Evolutionary conservation across 345 rosid genomes (phyloP).

Genomic region (Combretum micranthum): DNA sequence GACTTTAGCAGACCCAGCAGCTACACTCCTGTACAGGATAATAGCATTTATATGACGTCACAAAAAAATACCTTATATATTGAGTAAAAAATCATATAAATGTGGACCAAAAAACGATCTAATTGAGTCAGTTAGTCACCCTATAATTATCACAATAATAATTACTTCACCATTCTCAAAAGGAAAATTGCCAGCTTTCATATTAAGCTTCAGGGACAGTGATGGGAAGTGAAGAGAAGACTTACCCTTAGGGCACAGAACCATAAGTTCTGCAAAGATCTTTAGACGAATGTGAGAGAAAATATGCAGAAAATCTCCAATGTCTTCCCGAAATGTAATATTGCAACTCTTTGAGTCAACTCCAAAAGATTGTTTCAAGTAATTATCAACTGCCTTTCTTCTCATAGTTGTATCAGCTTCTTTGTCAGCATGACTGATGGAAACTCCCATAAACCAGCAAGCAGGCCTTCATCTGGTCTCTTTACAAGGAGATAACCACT

Average conservation of each 20-base stretch:
- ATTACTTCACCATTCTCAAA: too few species aligned
- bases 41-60: too few species aligned
- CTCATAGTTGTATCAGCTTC: constrained; percentile 45
- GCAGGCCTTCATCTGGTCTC: constrained; percentile 82
- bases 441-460: constrained; percentile 98
- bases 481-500: constrained; percentile 66
- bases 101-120: too few species aligned
- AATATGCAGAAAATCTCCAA: constrained; percentile 79
- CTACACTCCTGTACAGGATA: too few species aligned
- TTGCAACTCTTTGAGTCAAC: constrained; percentile 35
- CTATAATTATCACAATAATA: too few species aligned
- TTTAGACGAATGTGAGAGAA: constrained; percentile 81
- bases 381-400: constrained; percentile 46
- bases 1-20: too few species aligned
- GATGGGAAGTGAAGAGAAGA: constrained; percentile 4
- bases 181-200: too few species aligned
- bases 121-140: too few species aligned
- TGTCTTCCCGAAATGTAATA: constrained; percentile 46
- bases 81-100: too few species aligned
- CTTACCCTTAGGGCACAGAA: constrained; percentile 51
- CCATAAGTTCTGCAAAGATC: constrained; percentile 65
- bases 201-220: background rate
- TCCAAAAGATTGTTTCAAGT: constrained; percentile 50
- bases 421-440: constrained; percentile 52
- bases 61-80: too few species aligned